These are phyloP conservation scores for Colletotrichum coccodes DNA, from an alignment of 2,329 filamentous ascomycete genomes.

Conservation along the genomic window DNA sequence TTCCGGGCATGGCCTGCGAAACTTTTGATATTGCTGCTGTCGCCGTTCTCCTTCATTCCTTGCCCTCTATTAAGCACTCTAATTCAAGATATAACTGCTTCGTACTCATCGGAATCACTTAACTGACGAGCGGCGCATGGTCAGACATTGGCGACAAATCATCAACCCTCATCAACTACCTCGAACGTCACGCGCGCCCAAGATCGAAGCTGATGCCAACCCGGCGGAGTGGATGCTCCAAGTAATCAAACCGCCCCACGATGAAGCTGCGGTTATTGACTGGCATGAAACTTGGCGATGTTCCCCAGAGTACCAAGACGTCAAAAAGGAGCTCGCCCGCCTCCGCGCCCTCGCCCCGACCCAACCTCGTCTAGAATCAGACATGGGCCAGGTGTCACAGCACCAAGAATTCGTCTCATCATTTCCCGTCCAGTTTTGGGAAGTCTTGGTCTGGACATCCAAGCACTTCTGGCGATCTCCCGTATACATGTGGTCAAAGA, in stretches of 20 bases:
- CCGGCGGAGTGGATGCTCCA: slow-evolving; percentile 75
- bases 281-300: slow-evolving; percentile 44
- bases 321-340: slow-evolving; percentile 39
- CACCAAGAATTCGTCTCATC: slow-evolving; percentile 76
- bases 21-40: too few relatives aligned
- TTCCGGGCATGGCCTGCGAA: too few relatives aligned
- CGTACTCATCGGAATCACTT: too few relatives aligned
- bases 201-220: slow-evolving; percentile 65
- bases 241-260: slow-evolving; percentile 39
- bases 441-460: slow-evolving; percentile 71
- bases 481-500: slow-evolving; percentile 76
- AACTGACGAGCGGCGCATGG: too few relatives aligned
- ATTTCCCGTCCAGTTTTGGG: slow-evolving; percentile 67
- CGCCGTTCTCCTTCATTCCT: too few relatives aligned
- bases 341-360: slow-evolving; percentile 49
- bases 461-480: slow-evolving; percentile 79
- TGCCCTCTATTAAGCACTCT: too few relatives aligned
- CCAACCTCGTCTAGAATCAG: neutral
- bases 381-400: too few relatives aligned
- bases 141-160: slow-evolving; percentile 51
- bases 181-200: slow-evolving; percentile 66
- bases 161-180: slow-evolving; percentile 62
- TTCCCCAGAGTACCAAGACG: slow-evolving; percentile 39
- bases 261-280: slow-evolving; percentile 52
- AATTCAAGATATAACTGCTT: too few relatives aligned